Evolutionary conservation across 257 asterid species (phyloP), one percentile per base, ranked within the genome.

Genomic region (Salvia miltiorrhiza): DNA sequence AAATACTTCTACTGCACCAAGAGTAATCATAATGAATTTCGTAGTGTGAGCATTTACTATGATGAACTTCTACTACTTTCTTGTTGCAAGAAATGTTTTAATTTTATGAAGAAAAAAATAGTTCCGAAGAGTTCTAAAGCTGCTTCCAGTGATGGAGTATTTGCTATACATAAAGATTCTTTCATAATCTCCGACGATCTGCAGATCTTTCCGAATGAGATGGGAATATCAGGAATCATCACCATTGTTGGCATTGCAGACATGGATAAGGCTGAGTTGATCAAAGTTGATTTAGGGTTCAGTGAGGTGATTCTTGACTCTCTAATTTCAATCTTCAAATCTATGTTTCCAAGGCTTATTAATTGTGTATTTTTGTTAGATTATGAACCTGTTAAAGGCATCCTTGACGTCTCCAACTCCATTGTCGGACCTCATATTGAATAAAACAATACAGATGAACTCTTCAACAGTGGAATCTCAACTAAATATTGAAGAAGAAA

Each of bases 351-450:
- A n/a, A n/a, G n/a, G n/a, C n/a, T n/a, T n/a, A n/a, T n/a, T n/a
- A n/a, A n/a, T n/a, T n/a, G 32, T 2, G 6, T 19, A 6, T 0
- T 52, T n/a, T 11, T 33, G 1, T 55, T 32, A 75, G 83, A 70
- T 79, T 4, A 60, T 53, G 43, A 63, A 58, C 23, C 43, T 79
- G 75, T 55, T 74, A 13, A 52, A 43, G 63, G 40, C 49, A 12
- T 37, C 75, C 1, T 17, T 79, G 11, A 16, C 48, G 11, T 78
- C 78, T 11, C 10, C 2, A 0, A 60, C 82, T 30, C 78, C 78
- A 8, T 17, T 78, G 5, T 48, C 82, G 0, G 74, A 68, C 33
- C 24, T 66, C n/a, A 23, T 77, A 11, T 66, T 57, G 19, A 28
- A 35, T 24, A 14, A 16, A 11, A 21, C 14, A 30, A 20, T 1